A percentile compares a stretch with the other conserved stretches of the same genome.
phyloP scores from a whole-genome alignment of 192 early-diverging fungal genomes.

The Polychytrium aggregatum region DNA sequence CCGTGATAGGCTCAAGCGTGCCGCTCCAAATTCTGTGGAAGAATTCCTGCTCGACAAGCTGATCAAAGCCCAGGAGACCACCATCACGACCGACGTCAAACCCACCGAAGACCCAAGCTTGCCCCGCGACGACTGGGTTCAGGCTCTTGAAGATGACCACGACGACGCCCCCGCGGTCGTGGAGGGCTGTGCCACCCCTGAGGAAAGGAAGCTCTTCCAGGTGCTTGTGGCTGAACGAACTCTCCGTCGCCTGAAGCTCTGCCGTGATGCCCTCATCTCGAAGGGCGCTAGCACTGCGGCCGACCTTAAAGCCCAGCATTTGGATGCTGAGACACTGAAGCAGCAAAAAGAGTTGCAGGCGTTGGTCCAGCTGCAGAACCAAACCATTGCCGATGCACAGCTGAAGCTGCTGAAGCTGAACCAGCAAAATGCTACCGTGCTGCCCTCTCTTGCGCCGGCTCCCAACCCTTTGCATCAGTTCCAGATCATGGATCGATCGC shows the following conservation, averaged over 20 bases:
- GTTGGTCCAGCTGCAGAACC: too few relatives aligned
- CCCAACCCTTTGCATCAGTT: too few relatives aligned
- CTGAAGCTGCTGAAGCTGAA: too few relatives aligned
- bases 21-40: background rate
- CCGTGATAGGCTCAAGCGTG: background rate
- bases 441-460: too few relatives aligned
- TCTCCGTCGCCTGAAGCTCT: background rate
- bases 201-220: background rate
- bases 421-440: too few relatives aligned
- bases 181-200: background rate
- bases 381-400: too few relatives aligned
- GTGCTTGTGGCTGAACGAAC: background rate
- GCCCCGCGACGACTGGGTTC: background rate
- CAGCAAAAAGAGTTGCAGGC: too few relatives aligned
- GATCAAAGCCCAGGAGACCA: background rate
- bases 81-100: background rate
- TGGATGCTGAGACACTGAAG: background rate
- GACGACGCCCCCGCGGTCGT: background rate
- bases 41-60: background rate
- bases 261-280: background rate
- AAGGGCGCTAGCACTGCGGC: background rate
- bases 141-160: background rate
- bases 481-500: too few relatives aligned
- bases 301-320: conserved; percentile 3
- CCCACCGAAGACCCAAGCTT: background rate